phyloP scores from a whole-genome alignment of 345 rosid genomes.

The Arabidopsis arenosa region DNA sequence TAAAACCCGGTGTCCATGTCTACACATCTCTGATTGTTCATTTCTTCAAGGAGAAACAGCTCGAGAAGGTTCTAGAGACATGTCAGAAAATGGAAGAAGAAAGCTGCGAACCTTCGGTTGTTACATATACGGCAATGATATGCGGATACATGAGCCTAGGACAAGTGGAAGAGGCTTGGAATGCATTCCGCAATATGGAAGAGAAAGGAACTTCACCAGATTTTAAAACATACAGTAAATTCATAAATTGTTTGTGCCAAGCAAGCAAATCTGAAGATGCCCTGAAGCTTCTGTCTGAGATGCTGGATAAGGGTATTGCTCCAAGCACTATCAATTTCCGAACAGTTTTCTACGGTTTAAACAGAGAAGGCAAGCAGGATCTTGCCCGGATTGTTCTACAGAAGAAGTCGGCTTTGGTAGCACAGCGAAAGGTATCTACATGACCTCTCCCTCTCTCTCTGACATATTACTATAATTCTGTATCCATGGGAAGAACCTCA shows the following conservation, averaged over 20 bases:
- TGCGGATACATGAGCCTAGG: conserved; percentile 67
- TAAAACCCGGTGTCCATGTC: conserved; percentile 64
- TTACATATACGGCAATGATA: conserved; percentile 76
- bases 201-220: conserved; percentile 66
- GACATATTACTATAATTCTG: neutral
- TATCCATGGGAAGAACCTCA: conserved; percentile 10
- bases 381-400: conserved; percentile 60
- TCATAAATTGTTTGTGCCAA: conserved; percentile 65
- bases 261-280: conserved; percentile 72
- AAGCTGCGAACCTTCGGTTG: conserved; percentile 61
- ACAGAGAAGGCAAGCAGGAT: conserved; percentile 75
- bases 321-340: conserved; percentile 71
- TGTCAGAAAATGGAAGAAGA: conserved; percentile 58
- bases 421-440: conserved; percentile 52
- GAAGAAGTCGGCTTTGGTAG: conserved; percentile 56
- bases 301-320: conserved; percentile 60
- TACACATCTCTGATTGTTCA: conserved; percentile 74
- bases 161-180: conserved; percentile 61
- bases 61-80: conserved; percentile 54
- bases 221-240: conserved; percentile 72
- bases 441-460: conserved; percentile 37
- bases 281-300: conserved; percentile 61
- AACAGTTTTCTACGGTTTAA: conserved; percentile 67
- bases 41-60: conserved; percentile 70
- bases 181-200: conserved; percentile 52